phyloP scores from a whole-genome alignment of 352 stramenopile genomes.

The Globisporangium echinulatum region DNA sequence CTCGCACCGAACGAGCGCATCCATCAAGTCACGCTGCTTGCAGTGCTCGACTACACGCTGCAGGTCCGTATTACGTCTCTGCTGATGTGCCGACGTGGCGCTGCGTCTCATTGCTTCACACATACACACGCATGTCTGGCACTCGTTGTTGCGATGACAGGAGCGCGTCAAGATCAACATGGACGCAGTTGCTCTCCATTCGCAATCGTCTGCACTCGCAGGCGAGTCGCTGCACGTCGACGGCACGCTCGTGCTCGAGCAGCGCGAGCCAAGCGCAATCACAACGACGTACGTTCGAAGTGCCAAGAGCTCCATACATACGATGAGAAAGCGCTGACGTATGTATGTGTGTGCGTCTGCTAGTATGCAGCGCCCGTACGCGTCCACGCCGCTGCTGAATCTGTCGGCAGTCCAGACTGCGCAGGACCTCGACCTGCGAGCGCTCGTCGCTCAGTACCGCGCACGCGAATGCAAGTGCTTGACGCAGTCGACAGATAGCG shows the following conservation, averaged over 20 bases:
- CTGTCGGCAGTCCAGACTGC: constrained; percentile 25
- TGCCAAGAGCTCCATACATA: too few relatives aligned
- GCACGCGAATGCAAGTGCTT: constrained; percentile 29
- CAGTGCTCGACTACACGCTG: constrained; percentile 59
- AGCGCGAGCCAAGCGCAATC: constrained; percentile 39
- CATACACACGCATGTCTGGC: too few relatives aligned
- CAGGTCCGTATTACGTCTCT: constrained; percentile 11
- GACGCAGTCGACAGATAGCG: too few relatives aligned
- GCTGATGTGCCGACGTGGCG: too few relatives aligned
- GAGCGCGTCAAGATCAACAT: constrained; percentile 53
- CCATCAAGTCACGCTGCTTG: constrained; percentile 33
- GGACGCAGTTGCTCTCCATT: constrained; percentile 42
- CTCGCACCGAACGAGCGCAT: constrained; percentile 43
- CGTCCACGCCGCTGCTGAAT: constrained; percentile 32
- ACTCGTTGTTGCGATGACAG: constrained; percentile 3
- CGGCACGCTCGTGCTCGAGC: constrained; percentile 52
- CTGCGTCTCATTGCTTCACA: too few relatives aligned
- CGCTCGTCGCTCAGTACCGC: constrained; percentile 30
- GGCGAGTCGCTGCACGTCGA: constrained; percentile 35
- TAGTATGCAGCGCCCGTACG: constrained; percentile 34
- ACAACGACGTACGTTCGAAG: constrained; percentile 21
- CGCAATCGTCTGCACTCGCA: constrained; percentile 28
- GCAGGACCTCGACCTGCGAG: constrained; percentile 31
- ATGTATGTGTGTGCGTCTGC: too few relatives aligned
- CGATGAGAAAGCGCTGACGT: too few relatives aligned